Percentiles rank a stretch among this genome's conserved stretches.
phyloP scores from a whole-genome alignment of 441 rosid genomes.

The Kokia cookei region DNA sequence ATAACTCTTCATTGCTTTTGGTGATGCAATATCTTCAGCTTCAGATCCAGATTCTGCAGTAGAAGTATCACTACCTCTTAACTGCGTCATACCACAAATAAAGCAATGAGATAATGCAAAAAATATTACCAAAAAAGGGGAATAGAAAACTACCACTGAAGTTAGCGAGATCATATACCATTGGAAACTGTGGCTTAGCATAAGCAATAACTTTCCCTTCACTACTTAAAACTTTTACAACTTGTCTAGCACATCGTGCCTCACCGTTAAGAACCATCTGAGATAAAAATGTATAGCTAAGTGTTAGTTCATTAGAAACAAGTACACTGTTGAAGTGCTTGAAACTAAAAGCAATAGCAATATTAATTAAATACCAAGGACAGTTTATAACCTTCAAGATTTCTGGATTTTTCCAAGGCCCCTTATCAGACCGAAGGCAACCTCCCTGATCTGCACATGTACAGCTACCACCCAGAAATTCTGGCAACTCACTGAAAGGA shows the following conservation, averaged over 20 bases:
- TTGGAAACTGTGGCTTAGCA: constrained; percentile 74
- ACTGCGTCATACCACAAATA: constrained; percentile 27
- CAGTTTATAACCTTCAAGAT: constrained; percentile 63
- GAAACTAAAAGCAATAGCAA: constrained; percentile 7
- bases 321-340: background rate
- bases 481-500: constrained; percentile 83
- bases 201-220: constrained; percentile 91
- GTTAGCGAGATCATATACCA: constrained; percentile 42
- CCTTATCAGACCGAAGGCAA: constrained; percentile 95
- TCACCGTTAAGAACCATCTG: constrained; percentile 94
- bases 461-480: constrained; percentile 90
- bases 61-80: constrained; percentile 94
- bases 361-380: constrained; percentile 8
- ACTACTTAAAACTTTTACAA: constrained; percentile 85
- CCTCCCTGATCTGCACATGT: constrained; percentile 94
- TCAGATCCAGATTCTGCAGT: constrained; percentile 99
- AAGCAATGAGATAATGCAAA: background rate
- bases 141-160: background rate
- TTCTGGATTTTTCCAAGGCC: constrained; percentile 96
- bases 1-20: constrained; percentile 82
- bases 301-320: background rate
- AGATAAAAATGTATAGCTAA: constrained; percentile 14
- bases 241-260: constrained; percentile 72
- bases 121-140: background rate
- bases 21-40: constrained; percentile 92